A percentile compares a stretch with the other conserved stretches of the same genome.
Conservation (phyloP, 306 rosid species). For the Acacia melanoxylon region DNA sequence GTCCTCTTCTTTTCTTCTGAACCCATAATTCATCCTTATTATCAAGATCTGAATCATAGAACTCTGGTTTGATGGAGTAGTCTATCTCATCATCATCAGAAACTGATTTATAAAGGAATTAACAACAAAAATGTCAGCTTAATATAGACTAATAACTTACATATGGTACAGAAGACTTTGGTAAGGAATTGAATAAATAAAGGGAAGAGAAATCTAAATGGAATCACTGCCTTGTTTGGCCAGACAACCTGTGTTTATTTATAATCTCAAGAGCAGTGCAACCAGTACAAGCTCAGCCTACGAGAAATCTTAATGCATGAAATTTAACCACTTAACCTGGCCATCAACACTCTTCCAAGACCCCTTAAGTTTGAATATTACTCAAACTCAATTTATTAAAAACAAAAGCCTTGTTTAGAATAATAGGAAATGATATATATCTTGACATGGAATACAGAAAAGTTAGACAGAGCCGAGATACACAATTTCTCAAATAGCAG, state of each 20-base stretch:
- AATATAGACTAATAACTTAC: neutral
- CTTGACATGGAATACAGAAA: neutral
- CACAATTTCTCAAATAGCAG: neutral
- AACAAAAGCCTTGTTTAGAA: neutral
- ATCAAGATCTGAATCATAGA: conserved; percentile 69
- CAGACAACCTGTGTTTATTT: neutral
- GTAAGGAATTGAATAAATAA: neutral
- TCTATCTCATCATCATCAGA: conserved; percentile 87
- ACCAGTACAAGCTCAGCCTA: neutral
- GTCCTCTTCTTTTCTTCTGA: conserved; percentile 58
- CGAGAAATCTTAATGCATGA: neutral
- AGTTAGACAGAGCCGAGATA: neutral
- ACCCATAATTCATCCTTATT: conserved; percentile 71
- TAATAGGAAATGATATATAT: neutral
- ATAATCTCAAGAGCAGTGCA: neutral
- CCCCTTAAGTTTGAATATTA: neutral
- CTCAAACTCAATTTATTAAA: neutral
- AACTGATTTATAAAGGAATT: conserved; percentile 45
- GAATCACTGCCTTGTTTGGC: neutral
- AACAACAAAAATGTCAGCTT: conserved; percentile 7
- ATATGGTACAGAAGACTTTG: neutral
- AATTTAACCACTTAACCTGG: neutral
- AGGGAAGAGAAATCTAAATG: neutral
- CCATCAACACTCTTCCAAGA: neutral
- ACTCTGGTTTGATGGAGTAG: conserved; percentile 80